These are phyloP conservation scores for Phaffia tasmanica DNA, from an alignment of 768 basidiomycete species.

Conservation along the genomic window DNA sequence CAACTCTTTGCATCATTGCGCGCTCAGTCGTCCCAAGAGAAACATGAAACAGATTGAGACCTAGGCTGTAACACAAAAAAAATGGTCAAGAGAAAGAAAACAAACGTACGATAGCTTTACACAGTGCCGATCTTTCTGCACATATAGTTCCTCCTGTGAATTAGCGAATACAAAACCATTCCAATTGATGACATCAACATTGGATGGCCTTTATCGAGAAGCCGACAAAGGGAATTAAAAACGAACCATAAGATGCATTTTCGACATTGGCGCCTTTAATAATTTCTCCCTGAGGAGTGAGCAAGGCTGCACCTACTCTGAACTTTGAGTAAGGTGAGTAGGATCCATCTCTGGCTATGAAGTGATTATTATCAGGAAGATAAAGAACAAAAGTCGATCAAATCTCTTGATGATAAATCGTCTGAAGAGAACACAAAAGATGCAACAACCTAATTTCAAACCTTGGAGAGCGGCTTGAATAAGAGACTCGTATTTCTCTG, in stretches of 20 bases:
- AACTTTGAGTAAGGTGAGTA: conserved; percentile 86
- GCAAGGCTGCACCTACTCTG: conserved; percentile 70
- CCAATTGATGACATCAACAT: no score
- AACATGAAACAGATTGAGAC: no score
- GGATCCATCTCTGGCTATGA: conserved; percentile 46
- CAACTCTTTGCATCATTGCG: no score
- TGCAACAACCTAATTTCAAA: no score
- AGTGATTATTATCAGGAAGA: not conserved
- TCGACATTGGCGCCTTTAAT: conserved; percentile 86
- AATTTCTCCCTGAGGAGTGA: conserved; percentile 51
- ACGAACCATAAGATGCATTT: conserved; percentile 76
- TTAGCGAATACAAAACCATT: not conserved
- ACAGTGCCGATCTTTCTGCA: conserved; percentile 85
- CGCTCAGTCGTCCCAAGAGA: no score
- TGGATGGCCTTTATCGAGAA: no score
- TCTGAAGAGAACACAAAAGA: not conserved
- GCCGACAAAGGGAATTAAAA: no score
- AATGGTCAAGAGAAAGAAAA: not conserved
- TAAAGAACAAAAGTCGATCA: not conserved
- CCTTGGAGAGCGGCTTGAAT: conserved; percentile 22
- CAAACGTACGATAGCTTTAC: conserved; percentile 74
- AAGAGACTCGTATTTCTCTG: conserved; percentile 19
- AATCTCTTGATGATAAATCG: not conserved
- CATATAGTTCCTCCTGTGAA: conserved; percentile 72
- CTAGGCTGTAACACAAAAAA: no score